Conservation (phyloP, 768 basidiomycete species). For the Mycena filopes region DNA sequence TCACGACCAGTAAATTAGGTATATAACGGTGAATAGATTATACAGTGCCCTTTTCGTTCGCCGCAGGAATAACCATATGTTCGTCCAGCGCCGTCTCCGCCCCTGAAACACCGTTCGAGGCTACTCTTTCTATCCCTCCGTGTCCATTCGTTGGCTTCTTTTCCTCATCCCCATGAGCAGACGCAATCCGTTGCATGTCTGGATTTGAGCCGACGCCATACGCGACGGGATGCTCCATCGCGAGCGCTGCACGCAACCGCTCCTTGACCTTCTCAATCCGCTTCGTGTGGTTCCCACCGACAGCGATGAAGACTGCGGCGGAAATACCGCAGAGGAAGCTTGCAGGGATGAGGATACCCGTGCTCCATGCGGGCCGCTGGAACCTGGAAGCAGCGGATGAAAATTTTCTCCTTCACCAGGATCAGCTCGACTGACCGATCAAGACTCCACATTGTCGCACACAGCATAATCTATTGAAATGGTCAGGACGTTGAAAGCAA, state of each 20-base stretch:
- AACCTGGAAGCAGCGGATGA: conserved; percentile 50
- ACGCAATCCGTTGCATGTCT: conserved; percentile 5
- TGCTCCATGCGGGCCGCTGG: conserved; percentile 75
- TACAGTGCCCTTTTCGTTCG: conserved; percentile 34
- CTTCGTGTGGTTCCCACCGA: conserved; percentile 76
- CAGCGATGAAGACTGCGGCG: conserved; percentile 79
- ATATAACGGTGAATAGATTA: conserved; percentile 14
- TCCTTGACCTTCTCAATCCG: conserved; percentile 72
- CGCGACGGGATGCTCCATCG: conserved; percentile 38
- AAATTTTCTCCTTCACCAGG: conserved; percentile 1
- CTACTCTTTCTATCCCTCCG: conserved; percentile 2
- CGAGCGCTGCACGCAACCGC: conserved; percentile 61
- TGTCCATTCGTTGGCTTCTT: conserved; percentile 20
- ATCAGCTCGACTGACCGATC: conserved; percentile 56
- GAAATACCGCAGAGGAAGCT: conserved; percentile 83
- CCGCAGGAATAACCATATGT: conserved; percentile 50
- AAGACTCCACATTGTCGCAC: conserved; percentile 85
- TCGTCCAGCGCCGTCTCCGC: conserved; percentile 48
- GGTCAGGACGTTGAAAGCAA: not conserved
- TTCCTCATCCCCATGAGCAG: not conserved
- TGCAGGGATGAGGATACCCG: conserved; percentile 73
- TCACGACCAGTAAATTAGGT: not conserved
- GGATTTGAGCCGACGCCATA: conserved; percentile 12
- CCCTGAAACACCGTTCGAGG: conserved; percentile 27
- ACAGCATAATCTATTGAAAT: conserved; percentile 63